phyloP scores from a whole-genome alignment of 2,329 filamentous ascomycete genomes.

The Talaromyces sp. region DNA sequence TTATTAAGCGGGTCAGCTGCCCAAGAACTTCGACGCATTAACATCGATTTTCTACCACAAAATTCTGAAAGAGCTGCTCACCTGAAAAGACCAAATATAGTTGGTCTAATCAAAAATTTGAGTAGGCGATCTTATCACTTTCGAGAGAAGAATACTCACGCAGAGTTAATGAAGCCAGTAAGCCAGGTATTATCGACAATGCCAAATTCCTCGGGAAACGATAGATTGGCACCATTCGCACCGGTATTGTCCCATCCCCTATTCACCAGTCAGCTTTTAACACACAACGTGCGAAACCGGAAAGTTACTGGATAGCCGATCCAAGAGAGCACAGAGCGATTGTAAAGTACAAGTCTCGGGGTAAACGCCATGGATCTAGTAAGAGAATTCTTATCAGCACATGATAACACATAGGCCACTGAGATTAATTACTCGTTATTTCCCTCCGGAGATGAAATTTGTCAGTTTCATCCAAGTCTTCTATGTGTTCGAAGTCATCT shows the following conservation, averaged over 20 bases:
- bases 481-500: conserved; percentile 42
- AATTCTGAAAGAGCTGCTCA: background rate
- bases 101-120: conserved; percentile 2
- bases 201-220: conserved; percentile 32
- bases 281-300: background rate
- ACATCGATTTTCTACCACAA: conserved; percentile 8
- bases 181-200: conserved; percentile 48
- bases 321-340: conserved; percentile 37
- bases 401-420: background rate
- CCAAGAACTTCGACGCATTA: conserved; percentile 47
- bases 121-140: background rate
- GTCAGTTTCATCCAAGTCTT: conserved; percentile 40
- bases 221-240: conserved; percentile 40
- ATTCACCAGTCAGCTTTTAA: background rate
- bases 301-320: conserved; percentile 32
- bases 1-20: conserved; percentile 60
- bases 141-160: conserved; percentile 18
- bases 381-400: background rate
- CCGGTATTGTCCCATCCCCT: conserved; percentile 40
- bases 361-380: conserved; percentile 14
- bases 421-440: conserved; percentile 39
- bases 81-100: conserved; percentile 14
- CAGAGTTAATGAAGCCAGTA: conserved; percentile 60
- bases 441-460: conserved; percentile 38
- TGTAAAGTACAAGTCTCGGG: conserved; percentile 12